phyloP scores from a whole-genome alignment of 331 rosid species.

The Saraca asoca region DNA sequence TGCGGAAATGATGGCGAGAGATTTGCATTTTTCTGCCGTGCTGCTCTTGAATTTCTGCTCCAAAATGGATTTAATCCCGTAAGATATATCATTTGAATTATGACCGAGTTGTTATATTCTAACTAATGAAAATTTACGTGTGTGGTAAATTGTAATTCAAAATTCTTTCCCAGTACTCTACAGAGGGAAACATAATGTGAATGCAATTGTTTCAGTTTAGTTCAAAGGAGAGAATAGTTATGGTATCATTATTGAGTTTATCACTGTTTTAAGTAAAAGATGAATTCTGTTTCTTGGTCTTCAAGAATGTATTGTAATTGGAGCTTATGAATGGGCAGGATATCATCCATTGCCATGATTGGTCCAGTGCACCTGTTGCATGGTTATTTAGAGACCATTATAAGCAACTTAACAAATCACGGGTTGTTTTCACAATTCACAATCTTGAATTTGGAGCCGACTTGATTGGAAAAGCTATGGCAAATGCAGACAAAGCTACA shows the following conservation, averaged over 20 bases:
- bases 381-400: constrained; percentile 83
- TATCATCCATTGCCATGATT: constrained; percentile 89
- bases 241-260: too few relatives aligned
- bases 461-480: constrained; percentile 68
- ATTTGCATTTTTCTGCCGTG: constrained; percentile 81
- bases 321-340: constrained; percentile 57
- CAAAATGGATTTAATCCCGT: constrained; percentile 82
- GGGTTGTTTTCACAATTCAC: constrained; percentile 81
- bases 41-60: constrained; percentile 86
- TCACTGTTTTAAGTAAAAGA: too few relatives aligned
- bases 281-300: neutral
- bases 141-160: too few relatives aligned
- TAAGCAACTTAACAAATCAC: constrained; percentile 63
- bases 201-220: too few relatives aligned
- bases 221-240: too few relatives aligned
- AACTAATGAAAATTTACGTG: too few relatives aligned
- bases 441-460: constrained; percentile 80
- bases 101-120: too few relatives aligned
- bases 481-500: constrained; percentile 65
- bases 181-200: too few relatives aligned
- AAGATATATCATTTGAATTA: constrained; percentile 43
- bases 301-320: constrained; percentile 29
- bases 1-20: constrained; percentile 71
- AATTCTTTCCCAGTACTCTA: too few relatives aligned
- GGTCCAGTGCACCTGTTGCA: constrained; percentile 92